Percentiles rank a stretch among this genome's conserved stretches.
Evolutionary conservation across 2,329 filamentous ascomycete species (phyloP).

Genomic region (Botrytis cinerea): DNA sequence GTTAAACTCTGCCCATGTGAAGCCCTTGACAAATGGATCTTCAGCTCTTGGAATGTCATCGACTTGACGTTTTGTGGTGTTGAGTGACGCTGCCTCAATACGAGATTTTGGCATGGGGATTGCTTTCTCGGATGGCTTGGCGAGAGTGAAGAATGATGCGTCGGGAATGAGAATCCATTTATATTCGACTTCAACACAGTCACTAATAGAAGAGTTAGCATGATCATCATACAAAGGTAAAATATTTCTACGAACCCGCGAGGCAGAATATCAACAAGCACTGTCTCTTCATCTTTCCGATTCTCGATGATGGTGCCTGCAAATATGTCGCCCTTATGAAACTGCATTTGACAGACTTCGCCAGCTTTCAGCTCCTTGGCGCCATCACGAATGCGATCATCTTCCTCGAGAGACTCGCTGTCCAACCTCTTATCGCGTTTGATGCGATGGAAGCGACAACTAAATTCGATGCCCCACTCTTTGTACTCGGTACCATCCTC

Average conservation of each 20-base stretch:
- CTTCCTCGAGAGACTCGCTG: slow-evolving; percentile 67
- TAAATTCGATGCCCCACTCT: slow-evolving; percentile 88
- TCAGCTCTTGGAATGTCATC: slow-evolving; percentile 66
- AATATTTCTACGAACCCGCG: slow-evolving; percentile 64
- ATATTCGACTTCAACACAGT: slow-evolving; percentile 77
- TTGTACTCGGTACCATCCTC: slow-evolving; percentile 92
- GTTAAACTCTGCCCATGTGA: slow-evolving; percentile 80
- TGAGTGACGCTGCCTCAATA: slow-evolving; percentile 66
- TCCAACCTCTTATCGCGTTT: slow-evolving; percentile 80
- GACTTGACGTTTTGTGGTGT: slow-evolving; percentile 60
- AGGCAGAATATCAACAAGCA: slow-evolving; percentile 82
- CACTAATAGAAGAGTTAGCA: slow-evolving; percentile 55
- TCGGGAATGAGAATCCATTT: slow-evolving; percentile 79
- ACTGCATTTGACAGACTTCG: slow-evolving; percentile 85
- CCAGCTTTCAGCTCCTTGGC: slow-evolving; percentile 69
- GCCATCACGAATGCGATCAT: slow-evolving; percentile 66
- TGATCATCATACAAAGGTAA: slow-evolving; percentile 24
- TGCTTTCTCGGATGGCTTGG: slow-evolving; percentile 73
- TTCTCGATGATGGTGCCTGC: slow-evolving; percentile 89
- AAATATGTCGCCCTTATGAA: slow-evolving; percentile 82
- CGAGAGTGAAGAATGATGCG: slow-evolving; percentile 67
- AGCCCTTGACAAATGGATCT: slow-evolving; percentile 67
- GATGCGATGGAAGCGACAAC: slow-evolving; percentile 88
- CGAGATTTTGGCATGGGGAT: slow-evolving; percentile 67
- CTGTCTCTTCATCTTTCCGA: slow-evolving; percentile 68